Evolutionary conservation across 129 eudicot genomes (phyloP), one percentile per base, ranked within the genome.

Genomic region (Lactuca saligna): DNA sequence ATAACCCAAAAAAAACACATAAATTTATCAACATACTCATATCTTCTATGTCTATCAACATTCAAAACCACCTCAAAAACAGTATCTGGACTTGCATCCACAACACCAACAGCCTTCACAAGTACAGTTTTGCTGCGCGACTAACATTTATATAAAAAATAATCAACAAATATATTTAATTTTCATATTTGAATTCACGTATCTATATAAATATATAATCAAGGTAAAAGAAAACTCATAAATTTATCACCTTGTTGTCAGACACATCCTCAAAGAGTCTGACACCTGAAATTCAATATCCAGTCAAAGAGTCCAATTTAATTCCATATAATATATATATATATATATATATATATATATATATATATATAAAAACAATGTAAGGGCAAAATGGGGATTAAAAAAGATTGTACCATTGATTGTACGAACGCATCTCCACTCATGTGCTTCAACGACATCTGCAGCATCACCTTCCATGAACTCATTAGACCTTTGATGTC

Each of bases 81-180:
- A 42, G 97, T 75, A 81, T 89, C 97, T 53, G 95, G 90, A 75
- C 79, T 84, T 10, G 99, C 90, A 73, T 81, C 82, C 39, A 93
- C 91, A 65, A 87, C 95, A 60, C 90, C 99, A 49, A 93, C 95
- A 37, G 99, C 96, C 76, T 93, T 93, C 70, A 93, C 97, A 50
- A 93, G 88, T 16, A 89, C 85, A 44, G 85, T 84, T 80, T 87
- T 93, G 82, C 90, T 88, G 68, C 55, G 74, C 87, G 86, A 66
- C 78, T 77, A 75, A 74, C 56, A 73, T 17, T 16, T 49, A 37
- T 10, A 66, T 17, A 53, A 17, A 75, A 31, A 75, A 71, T 56
- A 70, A 49, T 72, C 53, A 70, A 69, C 34, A 34, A 63, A 20
- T 6, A 25, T 25, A 25, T 25, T 25, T 25, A 25, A 25, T 25